Evolutionary conservation across 2,329 filamentous ascomycete genomes (phyloP).

Genomic region (Cordyceps farinosa): DNA sequence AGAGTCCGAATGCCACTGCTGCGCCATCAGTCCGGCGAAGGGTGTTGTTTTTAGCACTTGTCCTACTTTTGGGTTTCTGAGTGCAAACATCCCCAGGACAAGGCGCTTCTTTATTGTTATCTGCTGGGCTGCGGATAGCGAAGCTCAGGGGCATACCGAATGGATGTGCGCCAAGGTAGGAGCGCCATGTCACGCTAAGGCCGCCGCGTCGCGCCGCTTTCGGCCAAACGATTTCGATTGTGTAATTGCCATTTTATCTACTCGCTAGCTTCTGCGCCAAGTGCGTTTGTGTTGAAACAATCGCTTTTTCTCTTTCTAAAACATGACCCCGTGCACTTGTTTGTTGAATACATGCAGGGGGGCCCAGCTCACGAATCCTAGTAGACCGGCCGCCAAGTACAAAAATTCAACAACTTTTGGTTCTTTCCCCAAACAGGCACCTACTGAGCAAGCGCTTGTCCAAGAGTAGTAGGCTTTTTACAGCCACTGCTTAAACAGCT

Average conservation of each 20-base stretch:
- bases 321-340: background rate
- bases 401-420: background rate
- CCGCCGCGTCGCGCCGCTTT: background rate
- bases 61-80: too few species aligned
- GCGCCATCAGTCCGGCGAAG: background rate
- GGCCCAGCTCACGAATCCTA: background rate
- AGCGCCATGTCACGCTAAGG: background rate
- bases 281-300: conserved; percentile 13
- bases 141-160: background rate
- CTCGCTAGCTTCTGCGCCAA: background rate
- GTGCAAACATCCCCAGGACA: too few species aligned
- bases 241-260: background rate
- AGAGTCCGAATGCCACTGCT: background rate
- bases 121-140: background rate
- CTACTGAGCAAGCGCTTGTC: too few species aligned
- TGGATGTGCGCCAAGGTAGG: background rate
- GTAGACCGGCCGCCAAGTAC: background rate
- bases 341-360: conserved; percentile 7
- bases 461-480: conserved; percentile 6
- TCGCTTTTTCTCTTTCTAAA: background rate
- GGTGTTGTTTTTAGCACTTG: background rate
- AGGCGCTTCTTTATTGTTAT: too few species aligned
- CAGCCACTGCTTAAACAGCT: conserved; percentile 27
- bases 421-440: too few species aligned
- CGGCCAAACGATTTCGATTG: background rate